Evolutionary conservation across 345 rosid genomes (phyloP), one percentile per base, ranked within the genome.

Genomic region (Gossypium australe): DNA sequence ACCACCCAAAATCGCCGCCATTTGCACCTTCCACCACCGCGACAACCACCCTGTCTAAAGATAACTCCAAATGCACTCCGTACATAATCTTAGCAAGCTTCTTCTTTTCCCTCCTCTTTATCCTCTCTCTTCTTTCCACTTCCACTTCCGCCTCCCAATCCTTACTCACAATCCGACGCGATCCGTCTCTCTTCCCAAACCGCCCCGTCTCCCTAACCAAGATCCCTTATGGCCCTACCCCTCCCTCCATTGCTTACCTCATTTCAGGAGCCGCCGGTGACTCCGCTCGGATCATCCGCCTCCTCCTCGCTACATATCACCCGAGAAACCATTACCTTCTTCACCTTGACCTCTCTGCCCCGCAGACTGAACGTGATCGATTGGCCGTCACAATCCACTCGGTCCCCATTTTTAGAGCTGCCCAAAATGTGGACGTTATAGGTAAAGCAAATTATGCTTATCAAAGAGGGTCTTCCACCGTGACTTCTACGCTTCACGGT

Each of bases 361-460:
- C 89, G 8, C 90, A 81, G 53, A 49, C 71, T 7, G 97, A 94
- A 44, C 92, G 98, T 49, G 97, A 92, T 58, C 80, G 71, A 1
- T 82, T 94, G 71, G 97, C 97, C 49, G 10, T 84, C 59, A 41
- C 81, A 2, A 84, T 89, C 56, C 91, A 85, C 18, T 82, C 90
- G 13, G 82, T 86, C 18, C 86, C 88, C 29, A 75, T 94, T 55
- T 88, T 94, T 62, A 76, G 69, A 70, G 97, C 98, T 34, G 97
- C 98, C 10, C 78, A 82, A 68, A 94, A 94, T 59, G 97, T 94
- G 41, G 85, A 92, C 61, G 92, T 94, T 8, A 77, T 92, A 2
- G 97, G 97, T 52, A 91, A 87, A 76, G 85, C 97, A 3, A 94
- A 94, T 86, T 92, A 89, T 59, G 84, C 84, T 12, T 94, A 90